A percentile compares a stretch with the other conserved stretches of the same genome.
Conservation (phyloP, 495 filamentous ascomycete genomes). For the Penicillium manginii region DNA sequence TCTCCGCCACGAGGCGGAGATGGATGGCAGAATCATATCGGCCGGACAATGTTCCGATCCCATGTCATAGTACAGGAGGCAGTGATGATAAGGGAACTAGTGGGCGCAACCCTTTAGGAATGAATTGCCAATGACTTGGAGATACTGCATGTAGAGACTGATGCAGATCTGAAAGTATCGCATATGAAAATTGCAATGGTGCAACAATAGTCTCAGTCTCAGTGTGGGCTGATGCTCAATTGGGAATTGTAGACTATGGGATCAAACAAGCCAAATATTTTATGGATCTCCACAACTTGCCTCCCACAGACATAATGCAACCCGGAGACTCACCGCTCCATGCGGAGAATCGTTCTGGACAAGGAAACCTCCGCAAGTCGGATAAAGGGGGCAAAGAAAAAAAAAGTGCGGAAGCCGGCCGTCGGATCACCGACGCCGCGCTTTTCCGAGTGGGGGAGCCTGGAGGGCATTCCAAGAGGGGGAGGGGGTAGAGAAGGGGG, state of each 20-base stretch:
- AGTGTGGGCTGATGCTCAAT: neutral
- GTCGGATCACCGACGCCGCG: constrained; percentile 14
- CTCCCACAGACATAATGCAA: neutral
- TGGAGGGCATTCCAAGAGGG: constrained; percentile 1
- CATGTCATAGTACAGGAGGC: neutral
- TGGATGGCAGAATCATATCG: constrained; percentile 5
- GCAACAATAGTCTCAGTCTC: neutral
- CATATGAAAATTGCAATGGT: neutral
- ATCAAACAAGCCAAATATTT: constrained; percentile 1
- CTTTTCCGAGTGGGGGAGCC: constrained; percentile 9
- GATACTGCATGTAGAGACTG: neutral
- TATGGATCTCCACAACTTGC: neutral
- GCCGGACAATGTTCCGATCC: constrained; percentile 21
- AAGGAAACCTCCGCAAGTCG: constrained; percentile 22
- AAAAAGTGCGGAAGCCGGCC: constrained; percentile 7
- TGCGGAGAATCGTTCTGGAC: constrained; percentile 17
- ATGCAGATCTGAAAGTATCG: too few relatives aligned
- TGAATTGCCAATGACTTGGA: neutral
- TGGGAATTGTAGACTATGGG: neutral
- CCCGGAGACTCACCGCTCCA: constrained; percentile 19
- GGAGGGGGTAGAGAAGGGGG: neutral
- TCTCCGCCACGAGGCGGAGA: constrained; percentile 3
- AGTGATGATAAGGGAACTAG: neutral
- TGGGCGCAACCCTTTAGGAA: neutral
- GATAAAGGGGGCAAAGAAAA: neutral